Base-by-base conservation (phyloP, 106 monocot species). In the Iris macrosiphon region DNA sequence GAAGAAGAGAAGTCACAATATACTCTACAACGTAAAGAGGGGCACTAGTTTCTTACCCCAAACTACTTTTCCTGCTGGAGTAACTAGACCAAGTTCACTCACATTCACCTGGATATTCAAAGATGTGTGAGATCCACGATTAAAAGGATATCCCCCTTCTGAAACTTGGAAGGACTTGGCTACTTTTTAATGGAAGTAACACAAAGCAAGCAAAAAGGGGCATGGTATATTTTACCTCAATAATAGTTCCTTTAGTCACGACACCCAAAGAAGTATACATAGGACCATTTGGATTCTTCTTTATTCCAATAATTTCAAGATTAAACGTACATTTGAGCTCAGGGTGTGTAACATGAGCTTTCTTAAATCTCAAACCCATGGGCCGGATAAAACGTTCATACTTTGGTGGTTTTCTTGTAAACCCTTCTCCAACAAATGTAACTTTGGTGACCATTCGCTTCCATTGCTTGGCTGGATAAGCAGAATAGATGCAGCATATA, bases 361-460 rank as follows among this genome's bases (percentile, higher is more conserved):
- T 92, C 7, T 75, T 76, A 48, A 87, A 87, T 30, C 92, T 55
- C 56, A 92, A 52, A 18, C 79, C 92, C 31, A 59, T 79, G 1
- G 92, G 92, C 5, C 92, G 78, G 35, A 92, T 83, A 42, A 92
- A 87, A 2, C 87, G 82, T 24, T 92, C 87, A 25, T 87, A 92
- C 42, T 92, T 92, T 13, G 87, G 92, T 7, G 87, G 92, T 53
- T 92, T 92, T 69, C 92, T 79, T 19, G 87, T 92, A 57, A 87
- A 92, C 1, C 79, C 76, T 22, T 75, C 64, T 7, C 92, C 87
- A 6, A 92, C 83, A 65, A 92, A 87, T 21, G 87, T 79, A 20
- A 70, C 92, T 29, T 87, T 92, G 5, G 92, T 87, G 25, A 92
- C 87, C 92, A 92, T 87, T 71, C 92, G 77, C 73, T 87, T 92